Evolutionary conservation across 352 stramenopile genomes (phyloP).

Genomic region (Phytopythium sindhum): DNA sequence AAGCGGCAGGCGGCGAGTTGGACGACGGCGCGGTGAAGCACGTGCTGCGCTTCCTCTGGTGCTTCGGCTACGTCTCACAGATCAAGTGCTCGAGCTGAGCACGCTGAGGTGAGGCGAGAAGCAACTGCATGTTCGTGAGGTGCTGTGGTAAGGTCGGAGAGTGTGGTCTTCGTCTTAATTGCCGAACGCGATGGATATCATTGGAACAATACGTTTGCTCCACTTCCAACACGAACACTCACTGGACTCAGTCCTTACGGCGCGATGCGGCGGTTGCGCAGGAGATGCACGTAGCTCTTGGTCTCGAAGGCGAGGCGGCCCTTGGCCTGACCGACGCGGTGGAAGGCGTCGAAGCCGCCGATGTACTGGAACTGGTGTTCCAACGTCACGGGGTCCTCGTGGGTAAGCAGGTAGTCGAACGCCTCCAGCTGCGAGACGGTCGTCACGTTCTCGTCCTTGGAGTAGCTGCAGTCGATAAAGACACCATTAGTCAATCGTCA

Average conservation of each 20-base stretch:
- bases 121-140: not conserved
- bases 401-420: constrained; percentile 72
- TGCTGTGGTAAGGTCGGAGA: not conserved
- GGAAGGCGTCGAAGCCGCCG: constrained; percentile 43
- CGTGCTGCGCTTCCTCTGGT: constrained; percentile 52
- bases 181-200: not conserved
- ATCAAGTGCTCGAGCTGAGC: not conserved
- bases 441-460: constrained; percentile 65
- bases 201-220: not conserved
- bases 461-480: constrained; percentile 44
- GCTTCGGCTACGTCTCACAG: constrained; percentile 13
- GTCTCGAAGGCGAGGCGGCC: constrained; percentile 48
- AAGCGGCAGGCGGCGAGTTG: not conserved
- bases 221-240: no score
- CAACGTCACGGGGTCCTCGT: constrained; percentile 28
- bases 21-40: constrained; percentile 28
- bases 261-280: constrained; percentile 37
- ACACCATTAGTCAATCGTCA: not conserved
- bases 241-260: no score
- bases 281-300: constrained; percentile 44
- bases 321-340: constrained; percentile 27
- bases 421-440: constrained; percentile 34
- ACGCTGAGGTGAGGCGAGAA: not conserved
- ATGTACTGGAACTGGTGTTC: constrained; percentile 46
- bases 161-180: not conserved